phyloP scores from a whole-genome alignment of 257 asterid genomes.

The Ocimum tenuiflorum region DNA sequence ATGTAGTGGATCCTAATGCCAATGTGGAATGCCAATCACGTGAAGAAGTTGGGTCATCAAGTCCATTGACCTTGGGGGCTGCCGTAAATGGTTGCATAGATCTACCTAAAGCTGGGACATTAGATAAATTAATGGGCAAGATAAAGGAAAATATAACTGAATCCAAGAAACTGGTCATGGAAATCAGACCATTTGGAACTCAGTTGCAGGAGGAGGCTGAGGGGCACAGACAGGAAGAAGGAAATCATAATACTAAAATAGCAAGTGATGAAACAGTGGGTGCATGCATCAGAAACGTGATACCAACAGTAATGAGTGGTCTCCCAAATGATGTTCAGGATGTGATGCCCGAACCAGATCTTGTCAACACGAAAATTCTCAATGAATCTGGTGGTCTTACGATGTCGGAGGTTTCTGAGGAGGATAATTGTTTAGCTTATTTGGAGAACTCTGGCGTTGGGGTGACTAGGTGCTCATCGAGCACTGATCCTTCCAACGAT shows the following conservation, averaged over 20 bases:
- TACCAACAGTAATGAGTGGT: slow-evolving; percentile 15
- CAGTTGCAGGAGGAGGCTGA: slow-evolving; percentile 28
- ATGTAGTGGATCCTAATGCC: slow-evolving; percentile 7
- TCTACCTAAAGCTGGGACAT: slow-evolving; percentile 17
- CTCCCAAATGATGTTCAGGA: slow-evolving; percentile 28
- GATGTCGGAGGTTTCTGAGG: slow-evolving; percentile 21
- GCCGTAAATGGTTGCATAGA: background rate
- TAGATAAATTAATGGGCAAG: slow-evolving; percentile 38
- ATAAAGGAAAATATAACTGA: slow-evolving; percentile 14
- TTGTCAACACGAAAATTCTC: slow-evolving; percentile 11
- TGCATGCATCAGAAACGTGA: slow-evolving; percentile 39
- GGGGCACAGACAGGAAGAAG: slow-evolving; percentile 18
- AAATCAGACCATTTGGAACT: slow-evolving; percentile 18
- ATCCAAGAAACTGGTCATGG: slow-evolving; percentile 19
- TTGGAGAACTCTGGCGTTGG: slow-evolving; percentile 13
- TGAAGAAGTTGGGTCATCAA: slow-evolving; percentile 11
- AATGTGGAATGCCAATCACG: slow-evolving; percentile 5
- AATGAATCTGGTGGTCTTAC: slow-evolving; percentile 19
- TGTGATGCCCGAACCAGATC: slow-evolving; percentile 18
- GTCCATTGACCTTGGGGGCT: background rate
- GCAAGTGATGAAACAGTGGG: slow-evolving; percentile 30
- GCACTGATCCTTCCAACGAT: slow-evolving; percentile 19
- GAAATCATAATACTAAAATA: slow-evolving; percentile 19
- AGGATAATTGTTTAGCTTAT: slow-evolving; percentile 25
- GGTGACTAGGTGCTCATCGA: slow-evolving; percentile 15